These are phyloP conservation scores for Boletus coccyginus DNA, from an alignment of 768 basidiomycete genomes.

Conservation along the genomic window DNA sequence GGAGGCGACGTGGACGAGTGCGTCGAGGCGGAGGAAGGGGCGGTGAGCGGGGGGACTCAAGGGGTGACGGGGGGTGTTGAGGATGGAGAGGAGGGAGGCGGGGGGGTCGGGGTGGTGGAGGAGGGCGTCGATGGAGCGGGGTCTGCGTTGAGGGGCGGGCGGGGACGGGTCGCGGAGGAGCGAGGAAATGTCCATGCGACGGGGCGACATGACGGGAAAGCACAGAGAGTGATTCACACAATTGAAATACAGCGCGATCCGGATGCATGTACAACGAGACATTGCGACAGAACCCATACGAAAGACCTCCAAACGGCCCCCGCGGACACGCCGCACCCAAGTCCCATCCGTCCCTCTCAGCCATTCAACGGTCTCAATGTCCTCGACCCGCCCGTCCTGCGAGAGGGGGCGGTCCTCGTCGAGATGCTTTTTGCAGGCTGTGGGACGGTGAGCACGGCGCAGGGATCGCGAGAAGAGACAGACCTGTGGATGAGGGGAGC, in stretches of 20 bases:
- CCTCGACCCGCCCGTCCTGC: constrained; percentile 75
- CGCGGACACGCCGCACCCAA: constrained; percentile 79
- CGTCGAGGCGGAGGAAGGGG: constrained; percentile 46
- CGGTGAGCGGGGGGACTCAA: too few relatives aligned
- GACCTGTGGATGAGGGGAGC: constrained; percentile 46
- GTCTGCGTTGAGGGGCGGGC: neutral
- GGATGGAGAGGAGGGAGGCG: constrained; percentile 20
- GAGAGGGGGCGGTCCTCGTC: constrained; percentile 69
- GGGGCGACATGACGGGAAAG: constrained; percentile 47
- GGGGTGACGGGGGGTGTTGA: constrained; percentile 6
- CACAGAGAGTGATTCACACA: neutral
- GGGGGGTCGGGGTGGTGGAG: constrained; percentile 15
- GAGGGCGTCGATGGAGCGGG: constrained; percentile 20
- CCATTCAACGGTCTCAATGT: constrained; percentile 85
- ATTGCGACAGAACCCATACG: constrained; percentile 77
- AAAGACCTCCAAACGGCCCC: constrained; percentile 60
- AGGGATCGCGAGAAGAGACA: neutral
- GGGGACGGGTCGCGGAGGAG: constrained; percentile 48
- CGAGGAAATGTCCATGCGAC: constrained; percentile 74
- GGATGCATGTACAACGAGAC: constrained; percentile 76
- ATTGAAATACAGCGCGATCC: neutral
- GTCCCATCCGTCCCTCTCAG: constrained; percentile 82
- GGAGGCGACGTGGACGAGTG: constrained; percentile 68
- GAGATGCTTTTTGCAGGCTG: constrained; percentile 85
- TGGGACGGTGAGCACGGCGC: neutral